A percentile compares a stretch with the other conserved stretches of the same genome.
Conservation (phyloP, 257 asterid species). For the Gentiana macrophylla region DNA sequence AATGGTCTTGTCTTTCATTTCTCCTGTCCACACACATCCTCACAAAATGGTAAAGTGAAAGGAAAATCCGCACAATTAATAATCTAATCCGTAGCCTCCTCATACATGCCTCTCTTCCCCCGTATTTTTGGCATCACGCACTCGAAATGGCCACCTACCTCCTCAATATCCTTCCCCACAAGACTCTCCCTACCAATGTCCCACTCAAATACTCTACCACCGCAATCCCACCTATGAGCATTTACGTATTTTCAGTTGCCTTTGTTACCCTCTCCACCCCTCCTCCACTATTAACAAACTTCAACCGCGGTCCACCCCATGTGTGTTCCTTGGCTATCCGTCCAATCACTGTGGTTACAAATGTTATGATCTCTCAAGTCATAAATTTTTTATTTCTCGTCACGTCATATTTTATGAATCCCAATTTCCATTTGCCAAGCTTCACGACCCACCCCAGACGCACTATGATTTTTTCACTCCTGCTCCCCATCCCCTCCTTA, state of each 20-base stretch:
- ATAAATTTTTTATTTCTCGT: not conserved
- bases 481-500: too few species aligned
- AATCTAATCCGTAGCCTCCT: constrained; percentile 1
- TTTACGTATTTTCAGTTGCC: not conserved
- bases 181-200: not conserved
- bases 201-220: not conserved
- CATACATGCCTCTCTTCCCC: not conserved
- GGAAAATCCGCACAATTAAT: not conserved
- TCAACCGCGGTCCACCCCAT: not conserved
- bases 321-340: constrained; percentile 1
- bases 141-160: not conserved
- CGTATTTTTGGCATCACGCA: constrained; percentile 6
- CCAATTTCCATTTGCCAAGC: not conserved
- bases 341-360: not conserved
- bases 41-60: constrained; percentile 10
- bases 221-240: not conserved
- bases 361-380: not conserved
- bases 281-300: not conserved
- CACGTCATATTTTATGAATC: constrained; percentile 1
- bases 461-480: not conserved
- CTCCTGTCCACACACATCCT: constrained; percentile 3
- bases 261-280: not conserved
- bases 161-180: not conserved
- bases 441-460: not conserved
- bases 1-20: not conserved